Evolutionary conservation across 2,329 filamentous ascomycete species (phyloP).

Genomic region (Myriosclerotinia scirpicola): DNA sequence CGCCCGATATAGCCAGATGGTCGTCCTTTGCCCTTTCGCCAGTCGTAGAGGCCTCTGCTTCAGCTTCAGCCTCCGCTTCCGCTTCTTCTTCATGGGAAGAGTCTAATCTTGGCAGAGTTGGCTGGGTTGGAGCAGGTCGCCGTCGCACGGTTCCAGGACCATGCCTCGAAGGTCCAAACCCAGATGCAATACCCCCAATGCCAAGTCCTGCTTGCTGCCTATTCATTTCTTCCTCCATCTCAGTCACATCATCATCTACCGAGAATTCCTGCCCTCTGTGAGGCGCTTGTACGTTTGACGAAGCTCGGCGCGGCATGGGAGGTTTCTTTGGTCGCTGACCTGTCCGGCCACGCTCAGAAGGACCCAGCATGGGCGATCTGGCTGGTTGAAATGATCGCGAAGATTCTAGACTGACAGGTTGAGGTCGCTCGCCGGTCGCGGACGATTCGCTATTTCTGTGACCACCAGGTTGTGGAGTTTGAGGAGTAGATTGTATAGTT

Average conservation of each 20-base stretch:
- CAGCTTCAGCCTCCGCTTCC: conserved; percentile 32
- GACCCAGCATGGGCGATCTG: conserved; percentile 40
- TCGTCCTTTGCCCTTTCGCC: conserved; percentile 28
- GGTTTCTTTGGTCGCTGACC: conserved; percentile 58
- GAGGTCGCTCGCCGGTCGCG: conserved; percentile 33
- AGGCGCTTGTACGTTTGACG: conserved; percentile 68
- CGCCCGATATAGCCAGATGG: conserved; percentile 30
- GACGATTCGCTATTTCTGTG: conserved; percentile 38
- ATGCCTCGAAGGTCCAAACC: conserved; percentile 46
- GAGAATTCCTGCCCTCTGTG: conserved; percentile 86
- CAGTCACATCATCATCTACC: conserved; percentile 80
- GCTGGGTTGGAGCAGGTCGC: conserved; percentile 48
- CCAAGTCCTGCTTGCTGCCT: conserved; percentile 47
- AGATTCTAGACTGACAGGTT: conserved; percentile 37
- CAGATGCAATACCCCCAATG: conserved; percentile 40
- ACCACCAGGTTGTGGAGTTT: conserved; percentile 28
- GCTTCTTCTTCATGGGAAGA: conserved; percentile 50
- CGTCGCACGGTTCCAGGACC: conserved; percentile 52
- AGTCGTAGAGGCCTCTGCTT: conserved; percentile 20
- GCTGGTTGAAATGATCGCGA: conserved; percentile 35
- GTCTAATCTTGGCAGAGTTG: conserved; percentile 50
- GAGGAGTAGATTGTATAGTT: conserved; percentile 30
- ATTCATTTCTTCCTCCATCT: conserved; percentile 69
- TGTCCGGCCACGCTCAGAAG: conserved; percentile 38
- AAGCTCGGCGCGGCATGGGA: conserved; percentile 68